Conservation (phyloP, 768 basidiomycete genomes). For the Calocera cornea region DNA sequence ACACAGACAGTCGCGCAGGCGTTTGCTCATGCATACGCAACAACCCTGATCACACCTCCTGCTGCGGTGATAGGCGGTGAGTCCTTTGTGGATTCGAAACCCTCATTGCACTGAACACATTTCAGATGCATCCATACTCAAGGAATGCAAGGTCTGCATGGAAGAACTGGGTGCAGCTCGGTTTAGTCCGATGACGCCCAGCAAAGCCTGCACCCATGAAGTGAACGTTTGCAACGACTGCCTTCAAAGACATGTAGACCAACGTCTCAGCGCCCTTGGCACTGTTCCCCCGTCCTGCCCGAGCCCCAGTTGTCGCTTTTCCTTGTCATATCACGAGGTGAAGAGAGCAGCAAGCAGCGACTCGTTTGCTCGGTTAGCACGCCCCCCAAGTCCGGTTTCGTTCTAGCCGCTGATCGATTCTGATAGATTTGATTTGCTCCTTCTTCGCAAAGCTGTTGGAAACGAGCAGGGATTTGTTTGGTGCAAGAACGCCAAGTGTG, state of each 20-base stretch:
- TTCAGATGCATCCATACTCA: background rate
- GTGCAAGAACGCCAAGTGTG: background rate
- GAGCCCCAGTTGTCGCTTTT: background rate
- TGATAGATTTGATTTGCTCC: background rate
- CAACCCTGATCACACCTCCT: too few species aligned
- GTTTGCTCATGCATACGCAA: too few species aligned
- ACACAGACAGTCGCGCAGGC: too few species aligned
- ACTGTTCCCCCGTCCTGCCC: background rate
- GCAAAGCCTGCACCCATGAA: background rate
- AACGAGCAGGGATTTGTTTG: background rate
- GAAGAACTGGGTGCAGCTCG: background rate
- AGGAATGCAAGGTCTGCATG: background rate
- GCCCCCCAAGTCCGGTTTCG: background rate
- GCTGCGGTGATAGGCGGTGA: too few species aligned
- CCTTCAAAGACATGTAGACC: background rate
- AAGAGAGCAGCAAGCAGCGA: background rate
- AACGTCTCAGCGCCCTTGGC: background rate
- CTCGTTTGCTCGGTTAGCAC: background rate
- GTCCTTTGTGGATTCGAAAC: too few species aligned
- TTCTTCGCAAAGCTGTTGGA: background rate
- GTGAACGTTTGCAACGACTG: background rate
- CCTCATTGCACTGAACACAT: background rate
- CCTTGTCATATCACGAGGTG: background rate
- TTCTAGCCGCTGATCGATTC: background rate
- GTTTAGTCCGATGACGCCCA: background rate